A percentile compares a stretch with the other conserved stretches of the same genome.
These are phyloP conservation scores for Daldinia decipiens DNA, from an alignment of 495 filamentous ascomycete genomes.

Conservation along the genomic window DNA sequence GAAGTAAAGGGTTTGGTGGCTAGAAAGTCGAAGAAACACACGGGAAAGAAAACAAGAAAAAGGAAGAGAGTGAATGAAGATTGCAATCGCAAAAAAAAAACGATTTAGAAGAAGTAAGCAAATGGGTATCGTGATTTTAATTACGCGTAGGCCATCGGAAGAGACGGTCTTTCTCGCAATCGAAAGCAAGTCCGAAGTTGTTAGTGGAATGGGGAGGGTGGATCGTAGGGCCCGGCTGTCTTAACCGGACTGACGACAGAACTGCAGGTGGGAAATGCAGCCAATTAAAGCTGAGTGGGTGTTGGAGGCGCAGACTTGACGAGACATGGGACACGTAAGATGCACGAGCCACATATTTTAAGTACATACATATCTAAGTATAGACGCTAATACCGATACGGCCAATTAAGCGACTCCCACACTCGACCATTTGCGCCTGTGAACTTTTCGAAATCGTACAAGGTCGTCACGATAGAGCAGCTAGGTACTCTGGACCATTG, in stretches of 20 bases:
- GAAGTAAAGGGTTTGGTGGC: not conserved
- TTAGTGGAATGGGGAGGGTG: slow-evolving; percentile 9
- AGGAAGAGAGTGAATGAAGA: slow-evolving; percentile 16
- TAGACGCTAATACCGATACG: slow-evolving; percentile 45
- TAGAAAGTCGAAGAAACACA: slow-evolving; percentile 11
- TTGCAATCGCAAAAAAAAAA: slow-evolving; percentile 12
- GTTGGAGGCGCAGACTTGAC: slow-evolving; percentile 10
- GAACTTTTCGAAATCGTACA: slow-evolving; percentile 46
- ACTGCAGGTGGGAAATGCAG: not conserved
- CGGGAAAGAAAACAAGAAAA: slow-evolving; percentile 7
- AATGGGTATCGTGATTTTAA: slow-evolving; percentile 19
- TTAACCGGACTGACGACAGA: slow-evolving; percentile 25
- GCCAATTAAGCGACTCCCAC: slow-evolving; percentile 59
- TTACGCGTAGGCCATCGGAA: slow-evolving; percentile 32
- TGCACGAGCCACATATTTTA: too few relatives aligned
- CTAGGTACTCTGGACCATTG: slow-evolving; percentile 41
- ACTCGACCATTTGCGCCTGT: slow-evolving; percentile 39
- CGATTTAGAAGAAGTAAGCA: slow-evolving; percentile 1
- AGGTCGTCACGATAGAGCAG: slow-evolving; percentile 43
- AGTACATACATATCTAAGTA: too few relatives aligned
- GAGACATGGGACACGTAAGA: too few relatives aligned
- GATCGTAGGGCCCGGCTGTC: slow-evolving; percentile 15
- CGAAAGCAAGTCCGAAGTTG: slow-evolving; percentile 17
- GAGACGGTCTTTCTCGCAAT: slow-evolving; percentile 29
- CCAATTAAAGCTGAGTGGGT: not conserved